A percentile compares a stretch with the other conserved stretches of the same genome.
Conservation (phyloP, 192 early-diverging fungal genomes). For the Coemansia sp. region DNA sequence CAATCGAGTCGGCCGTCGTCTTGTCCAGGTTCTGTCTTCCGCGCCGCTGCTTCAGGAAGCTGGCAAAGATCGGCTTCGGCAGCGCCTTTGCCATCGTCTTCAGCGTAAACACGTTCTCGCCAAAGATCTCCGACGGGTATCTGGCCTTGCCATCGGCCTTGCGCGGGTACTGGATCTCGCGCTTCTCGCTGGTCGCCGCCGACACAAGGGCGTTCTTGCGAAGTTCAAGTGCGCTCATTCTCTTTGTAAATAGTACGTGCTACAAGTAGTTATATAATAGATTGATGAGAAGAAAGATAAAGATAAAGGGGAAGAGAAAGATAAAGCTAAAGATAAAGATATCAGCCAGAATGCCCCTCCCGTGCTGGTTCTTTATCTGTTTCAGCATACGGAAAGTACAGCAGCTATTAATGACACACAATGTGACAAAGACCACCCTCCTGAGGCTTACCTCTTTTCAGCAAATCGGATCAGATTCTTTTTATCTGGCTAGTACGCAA, state of each 20-base stretch:
- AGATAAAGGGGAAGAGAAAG: neutral
- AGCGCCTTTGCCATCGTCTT: conserved; percentile 85
- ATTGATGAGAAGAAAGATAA: too few species aligned
- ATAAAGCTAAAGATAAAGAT: too few species aligned
- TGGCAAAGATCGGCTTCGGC: conserved; percentile 93
- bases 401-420: too few species aligned
- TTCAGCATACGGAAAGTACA: too few species aligned
- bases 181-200: conserved; percentile 63
- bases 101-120: conserved; percentile 91
- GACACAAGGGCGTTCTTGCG: conserved; percentile 63
- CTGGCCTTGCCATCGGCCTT: conserved; percentile 66
- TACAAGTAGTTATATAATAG: too few species aligned
- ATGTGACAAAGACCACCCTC: too few species aligned
- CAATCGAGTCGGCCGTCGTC: conserved; percentile 95
- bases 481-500: neutral
- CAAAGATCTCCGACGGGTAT: conserved; percentile 90
- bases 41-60: conserved; percentile 91
- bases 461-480: too few species aligned
- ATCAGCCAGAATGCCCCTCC: too few species aligned
- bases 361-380: too few species aligned
- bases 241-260: too few species aligned
- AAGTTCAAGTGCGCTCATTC: conserved; percentile 52
- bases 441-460: too few species aligned
- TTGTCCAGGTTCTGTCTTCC: conserved; percentile 88
- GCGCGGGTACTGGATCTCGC: conserved; percentile 78